Conservation (phyloP, 108 stramenopile genomes). For the Parietichytrium sp. region DNA sequence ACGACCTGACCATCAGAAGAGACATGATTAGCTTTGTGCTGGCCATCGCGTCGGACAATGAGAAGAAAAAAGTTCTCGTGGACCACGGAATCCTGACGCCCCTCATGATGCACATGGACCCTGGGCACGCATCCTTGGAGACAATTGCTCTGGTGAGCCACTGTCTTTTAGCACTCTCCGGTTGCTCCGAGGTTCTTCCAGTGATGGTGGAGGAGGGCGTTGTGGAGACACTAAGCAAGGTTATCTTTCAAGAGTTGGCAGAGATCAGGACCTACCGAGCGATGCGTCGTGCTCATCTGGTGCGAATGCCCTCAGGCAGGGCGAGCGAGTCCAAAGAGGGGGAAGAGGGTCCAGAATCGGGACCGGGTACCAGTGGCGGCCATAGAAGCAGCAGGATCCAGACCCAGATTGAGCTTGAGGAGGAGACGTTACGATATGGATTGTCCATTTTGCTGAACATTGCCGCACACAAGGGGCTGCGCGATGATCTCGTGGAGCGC, state of each 20-base stretch:
- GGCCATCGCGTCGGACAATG: not conserved
- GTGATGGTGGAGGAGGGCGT: conserved; percentile 15
- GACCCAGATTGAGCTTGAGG: conserved; percentile 19
- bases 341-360: not conserved
- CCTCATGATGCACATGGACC: not conserved
- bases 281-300: not conserved
- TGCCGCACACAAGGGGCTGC: not conserved
- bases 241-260: not conserved
- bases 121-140: not conserved
- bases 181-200: not conserved
- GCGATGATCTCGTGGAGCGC: not conserved
- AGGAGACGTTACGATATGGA: not conserved
- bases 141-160: not conserved
- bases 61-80: not conserved
- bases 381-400: not conserved
- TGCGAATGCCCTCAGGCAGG: not conserved
- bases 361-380: too few species aligned
- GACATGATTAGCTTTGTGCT: conserved; percentile 29
- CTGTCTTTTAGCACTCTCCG: not conserved
- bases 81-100: not conserved
- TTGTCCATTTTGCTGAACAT: not conserved
- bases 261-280: not conserved
- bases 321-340: not conserved
- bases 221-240: not conserved
- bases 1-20: not conserved